Conservation (phyloP, 2,329 filamentous ascomycete species). For the Fusarium sp. region DNA sequence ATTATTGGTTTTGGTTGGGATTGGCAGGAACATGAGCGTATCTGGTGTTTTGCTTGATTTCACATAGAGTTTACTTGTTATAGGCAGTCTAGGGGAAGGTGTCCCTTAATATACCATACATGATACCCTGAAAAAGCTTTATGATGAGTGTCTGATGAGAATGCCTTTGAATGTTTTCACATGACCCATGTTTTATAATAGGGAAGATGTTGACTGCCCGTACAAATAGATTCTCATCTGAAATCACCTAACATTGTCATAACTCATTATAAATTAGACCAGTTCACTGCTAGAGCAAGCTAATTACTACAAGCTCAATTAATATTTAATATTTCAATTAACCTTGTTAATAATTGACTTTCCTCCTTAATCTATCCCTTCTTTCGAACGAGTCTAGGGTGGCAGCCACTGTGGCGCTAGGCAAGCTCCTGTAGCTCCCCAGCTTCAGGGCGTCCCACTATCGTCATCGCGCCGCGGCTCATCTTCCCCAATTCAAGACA, state of each 20-base stretch:
- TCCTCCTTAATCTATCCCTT: neutral
- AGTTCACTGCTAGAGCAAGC: neutral
- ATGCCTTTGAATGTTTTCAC: neutral
- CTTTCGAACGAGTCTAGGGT: neutral
- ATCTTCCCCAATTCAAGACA: constrained; percentile 41
- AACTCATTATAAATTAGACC: neutral
- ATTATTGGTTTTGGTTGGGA: constrained; percentile 28
- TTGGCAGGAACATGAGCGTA: constrained; percentile 34
- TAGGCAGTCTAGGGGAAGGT: constrained; percentile 33
- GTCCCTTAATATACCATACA: constrained; percentile 47
- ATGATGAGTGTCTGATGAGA: neutral
- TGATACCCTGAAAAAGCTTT: constrained; percentile 49
- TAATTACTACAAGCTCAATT: too few species aligned
- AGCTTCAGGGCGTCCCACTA: constrained; percentile 46
- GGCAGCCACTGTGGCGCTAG: constrained; percentile 48
- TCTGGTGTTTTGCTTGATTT: constrained; percentile 32
- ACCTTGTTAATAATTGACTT: neutral
- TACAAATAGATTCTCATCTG: neutral
- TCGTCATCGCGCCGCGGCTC: constrained; percentile 51
- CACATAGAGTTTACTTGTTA: constrained; percentile 40
- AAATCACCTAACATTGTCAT: neutral
- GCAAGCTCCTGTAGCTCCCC: constrained; percentile 46
- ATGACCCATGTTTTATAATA: neutral
- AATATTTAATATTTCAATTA: too few species aligned
- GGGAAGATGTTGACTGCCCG: neutral